Base-by-base conservation (phyloP, 225 moss, liverwort and hornwort genomes). In the Antitrichia curtipendula region DNA sequence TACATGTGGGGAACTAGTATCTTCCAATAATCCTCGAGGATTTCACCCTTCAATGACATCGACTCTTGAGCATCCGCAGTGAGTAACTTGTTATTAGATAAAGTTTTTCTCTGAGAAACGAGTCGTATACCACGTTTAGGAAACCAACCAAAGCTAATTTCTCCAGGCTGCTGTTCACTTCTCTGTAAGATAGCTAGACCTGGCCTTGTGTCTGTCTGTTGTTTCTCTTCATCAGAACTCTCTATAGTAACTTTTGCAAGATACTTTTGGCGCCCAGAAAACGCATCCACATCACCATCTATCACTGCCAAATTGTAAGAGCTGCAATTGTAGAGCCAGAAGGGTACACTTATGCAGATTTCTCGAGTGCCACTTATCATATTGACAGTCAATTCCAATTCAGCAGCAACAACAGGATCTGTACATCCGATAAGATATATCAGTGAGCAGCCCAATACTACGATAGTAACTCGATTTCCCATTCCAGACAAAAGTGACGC, bases 301-400 rank as follows among this genome's bases (percentile, higher is more conserved):
- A 96, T 95, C 20, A 98, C 93, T 82, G 94, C 95, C 82, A 98
- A 86, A 81, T 94, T 90, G 62, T 96, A 88, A 86, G 86, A 85
- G 86, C 92, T 96, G 87, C 98, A 98, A 86, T 98, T 98, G 90
- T 92, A 98, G 73, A 98, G 89, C 96, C 98, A 98, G 86, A 98
- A 98, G 69, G 98, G 96, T 89, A 93, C 96, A 88, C 95, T 95
- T 16, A 98, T 92, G 82, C 95, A 91, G 64, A 98, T 88, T 88
- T 98, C 98, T 76, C 98, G 93, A 85, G 94, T 95, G 78, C 98
- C 96, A 81, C 91, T 96, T 56, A 90, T 86, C 89, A 90, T 90
- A 76, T 98, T 94, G 63, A 93, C 89, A 24, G 85, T 85, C 73
- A 91, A 92, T 88, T 95, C 96, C 89, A 95, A 83, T 69, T 98